Evolutionary conservation across 1,284 basidiomycete genomes (phyloP).

Genomic region (Moesziomyces aphidis): DNA sequence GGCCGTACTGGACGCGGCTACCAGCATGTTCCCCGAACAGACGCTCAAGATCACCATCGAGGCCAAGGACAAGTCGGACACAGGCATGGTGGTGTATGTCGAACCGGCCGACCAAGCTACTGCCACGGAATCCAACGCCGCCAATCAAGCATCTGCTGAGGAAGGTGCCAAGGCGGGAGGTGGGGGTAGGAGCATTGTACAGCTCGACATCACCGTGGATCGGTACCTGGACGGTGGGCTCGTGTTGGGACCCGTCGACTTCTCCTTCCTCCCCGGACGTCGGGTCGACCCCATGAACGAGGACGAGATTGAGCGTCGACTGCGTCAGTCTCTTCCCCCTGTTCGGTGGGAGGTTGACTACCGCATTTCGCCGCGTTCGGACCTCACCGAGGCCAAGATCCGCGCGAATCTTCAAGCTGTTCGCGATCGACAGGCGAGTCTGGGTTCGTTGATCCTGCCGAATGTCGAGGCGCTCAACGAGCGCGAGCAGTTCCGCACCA

Average conservation of each 20-base stretch:
- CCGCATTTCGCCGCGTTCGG: conserved; percentile 49
- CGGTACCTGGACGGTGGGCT: conserved; percentile 57
- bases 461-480: conserved; percentile 63
- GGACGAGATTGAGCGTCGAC: conserved; percentile 51
- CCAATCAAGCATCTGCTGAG: not conserved
- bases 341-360: conserved; percentile 61
- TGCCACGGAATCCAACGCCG: not conserved
- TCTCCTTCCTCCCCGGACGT: conserved; percentile 43
- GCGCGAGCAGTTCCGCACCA: conserved; percentile 50
- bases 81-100: conserved; percentile 54
- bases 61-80: conserved; percentile 25
- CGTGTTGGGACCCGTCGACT: conserved; percentile 60
- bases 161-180: not conserved
- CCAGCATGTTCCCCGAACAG: conserved; percentile 74
- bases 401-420: conserved; percentile 47
- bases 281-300: conserved; percentile 39
- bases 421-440: conserved; percentile 29
- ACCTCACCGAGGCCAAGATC: conserved; percentile 45
- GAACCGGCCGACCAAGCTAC: conserved; percentile 24
- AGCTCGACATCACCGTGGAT: conserved; percentile 62
- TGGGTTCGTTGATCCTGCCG: conserved; percentile 57
- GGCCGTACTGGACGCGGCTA: conserved; percentile 75
- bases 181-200: conserved; percentile 27
- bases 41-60: conserved; percentile 61
- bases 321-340: conserved; percentile 23